phyloP scores from a whole-genome alignment of 2,329 filamentous ascomycete genomes.

The Oidium heveae region DNA sequence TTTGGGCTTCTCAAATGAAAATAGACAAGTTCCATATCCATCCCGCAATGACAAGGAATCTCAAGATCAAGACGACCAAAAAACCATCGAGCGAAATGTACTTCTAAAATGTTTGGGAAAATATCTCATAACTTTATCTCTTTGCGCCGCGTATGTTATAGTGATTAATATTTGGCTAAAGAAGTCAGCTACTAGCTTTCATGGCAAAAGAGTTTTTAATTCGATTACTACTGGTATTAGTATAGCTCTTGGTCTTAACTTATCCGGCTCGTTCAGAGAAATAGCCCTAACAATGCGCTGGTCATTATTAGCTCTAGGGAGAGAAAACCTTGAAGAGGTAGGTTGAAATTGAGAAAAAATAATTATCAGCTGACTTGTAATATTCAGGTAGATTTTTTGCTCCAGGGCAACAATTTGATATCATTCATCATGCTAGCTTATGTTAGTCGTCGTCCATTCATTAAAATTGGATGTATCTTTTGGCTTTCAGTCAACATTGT shows the following conservation, averaged over 20 bases:
- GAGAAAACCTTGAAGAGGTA: slow-evolving; percentile 18
- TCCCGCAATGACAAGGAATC: no score
- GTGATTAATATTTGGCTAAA: slow-evolving; percentile 4
- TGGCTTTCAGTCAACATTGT: slow-evolving; percentile 16
- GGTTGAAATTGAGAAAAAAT: not conserved
- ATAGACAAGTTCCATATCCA: no score
- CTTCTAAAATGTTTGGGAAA: not conserved
- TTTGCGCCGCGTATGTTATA: slow-evolving; percentile 8
- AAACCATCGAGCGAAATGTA: no score
- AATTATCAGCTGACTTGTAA: not conserved
- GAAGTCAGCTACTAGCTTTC: slow-evolving; percentile 12
- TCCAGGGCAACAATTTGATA: slow-evolving; percentile 14
- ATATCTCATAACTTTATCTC: slow-evolving; percentile 7
- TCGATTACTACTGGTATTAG: slow-evolving; percentile 19
- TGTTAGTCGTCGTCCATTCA: slow-evolving; percentile 9
- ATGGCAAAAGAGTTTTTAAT: slow-evolving; percentile 19
- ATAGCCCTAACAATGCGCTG: slow-evolving; percentile 21
- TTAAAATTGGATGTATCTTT: slow-evolving; percentile 10
- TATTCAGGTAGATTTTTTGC: slow-evolving; percentile 12
- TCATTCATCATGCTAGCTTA: slow-evolving; percentile 12
- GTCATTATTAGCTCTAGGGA: slow-evolving; percentile 18
- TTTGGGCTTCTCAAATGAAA: no score
- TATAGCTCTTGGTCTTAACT: slow-evolving; percentile 19
- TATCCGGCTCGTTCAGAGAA: slow-evolving; percentile 19
- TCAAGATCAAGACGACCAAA: no score